Conservation (phyloP, 1,139 yeast species). For the Debaryomyces coudertii region DNA sequence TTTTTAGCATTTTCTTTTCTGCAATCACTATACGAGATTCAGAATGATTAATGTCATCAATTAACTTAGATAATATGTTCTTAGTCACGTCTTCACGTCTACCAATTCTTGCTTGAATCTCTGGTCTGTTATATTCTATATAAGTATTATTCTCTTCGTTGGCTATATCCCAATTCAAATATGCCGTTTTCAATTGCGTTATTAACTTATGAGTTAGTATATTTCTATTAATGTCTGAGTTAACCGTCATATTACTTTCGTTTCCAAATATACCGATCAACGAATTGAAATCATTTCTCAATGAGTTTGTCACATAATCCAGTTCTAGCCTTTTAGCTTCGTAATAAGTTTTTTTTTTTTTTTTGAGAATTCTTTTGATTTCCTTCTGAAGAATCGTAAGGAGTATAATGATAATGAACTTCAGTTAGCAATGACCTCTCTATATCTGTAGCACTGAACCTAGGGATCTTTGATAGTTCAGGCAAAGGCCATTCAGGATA, state of each 20-base stretch:
- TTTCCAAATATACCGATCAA: constrained; percentile 54
- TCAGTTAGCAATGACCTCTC: constrained; percentile 80
- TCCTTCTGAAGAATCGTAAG: constrained; percentile 50
- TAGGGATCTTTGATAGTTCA: constrained; percentile 64
- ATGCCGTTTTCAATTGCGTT: constrained; percentile 39
- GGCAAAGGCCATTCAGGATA: constrained; percentile 77
- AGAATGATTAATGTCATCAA: constrained; percentile 42
- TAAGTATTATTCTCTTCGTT: constrained; percentile 33
- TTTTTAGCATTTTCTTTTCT: constrained; percentile 41
- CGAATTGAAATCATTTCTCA: constrained; percentile 57
- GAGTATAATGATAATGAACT: constrained; percentile 65
- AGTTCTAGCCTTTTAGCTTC: constrained; percentile 66
- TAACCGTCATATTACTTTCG: constrained; percentile 17
- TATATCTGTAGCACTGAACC: constrained; percentile 70
- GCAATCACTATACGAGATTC: constrained; percentile 45
- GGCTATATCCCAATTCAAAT: constrained; percentile 28
- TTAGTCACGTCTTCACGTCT: constrained; percentile 38
- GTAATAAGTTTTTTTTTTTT: constrained; percentile 52
- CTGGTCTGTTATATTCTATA: constrained; percentile 26
- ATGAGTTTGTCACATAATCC: constrained; percentile 69
- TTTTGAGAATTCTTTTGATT: constrained; percentile 20
- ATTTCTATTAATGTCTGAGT: constrained; percentile 22
- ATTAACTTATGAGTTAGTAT: constrained; percentile 43
- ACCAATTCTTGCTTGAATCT: constrained; percentile 29
- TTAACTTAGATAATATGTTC: constrained; percentile 29